These are phyloP conservation scores for Eimeria necatrix DNA, from an alignment of 169 alveolate species.

Conservation along the genomic window DNA sequence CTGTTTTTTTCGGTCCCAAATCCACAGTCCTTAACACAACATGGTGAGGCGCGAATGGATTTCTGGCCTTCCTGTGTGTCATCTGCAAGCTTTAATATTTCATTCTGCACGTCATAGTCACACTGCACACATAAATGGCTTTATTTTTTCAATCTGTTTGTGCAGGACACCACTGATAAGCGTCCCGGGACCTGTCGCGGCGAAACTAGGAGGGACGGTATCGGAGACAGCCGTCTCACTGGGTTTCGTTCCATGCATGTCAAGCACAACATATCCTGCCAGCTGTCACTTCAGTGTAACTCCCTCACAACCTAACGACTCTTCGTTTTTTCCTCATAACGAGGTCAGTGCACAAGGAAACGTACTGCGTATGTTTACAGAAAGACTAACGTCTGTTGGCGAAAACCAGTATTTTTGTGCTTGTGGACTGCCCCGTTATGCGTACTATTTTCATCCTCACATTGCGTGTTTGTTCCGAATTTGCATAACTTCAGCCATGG, in stretches of 20 bases:
- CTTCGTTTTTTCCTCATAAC: conserved; percentile 18
- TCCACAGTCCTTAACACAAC: neutral
- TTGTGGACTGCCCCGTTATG: no score
- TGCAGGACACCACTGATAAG: conserved; percentile 57
- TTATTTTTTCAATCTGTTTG: neutral
- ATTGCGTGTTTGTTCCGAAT: neutral
- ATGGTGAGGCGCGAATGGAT: neutral
- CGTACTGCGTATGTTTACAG: no score
- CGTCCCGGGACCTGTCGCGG: conserved; percentile 37
- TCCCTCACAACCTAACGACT: neutral
- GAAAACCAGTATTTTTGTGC: no score
- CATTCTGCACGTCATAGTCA: no score
- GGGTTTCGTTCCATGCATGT: conserved; percentile 73
- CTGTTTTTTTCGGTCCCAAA: neutral
- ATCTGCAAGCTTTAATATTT: neutral
- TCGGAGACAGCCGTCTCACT: conserved; percentile 13
- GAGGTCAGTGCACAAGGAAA: conserved; percentile 33
- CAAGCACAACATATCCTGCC: neutral
- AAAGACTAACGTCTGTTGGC: no score
- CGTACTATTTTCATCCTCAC: no score
- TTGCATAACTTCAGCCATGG: conserved; percentile 47
- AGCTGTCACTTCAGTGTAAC: conserved; percentile 56
- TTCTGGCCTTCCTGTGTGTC: neutral
- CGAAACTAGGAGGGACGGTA: conserved; percentile 36
- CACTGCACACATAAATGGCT: no score